Conservation (phyloP, 805 yeast genomes). For the Yamadazyma kitorensis region DNA sequence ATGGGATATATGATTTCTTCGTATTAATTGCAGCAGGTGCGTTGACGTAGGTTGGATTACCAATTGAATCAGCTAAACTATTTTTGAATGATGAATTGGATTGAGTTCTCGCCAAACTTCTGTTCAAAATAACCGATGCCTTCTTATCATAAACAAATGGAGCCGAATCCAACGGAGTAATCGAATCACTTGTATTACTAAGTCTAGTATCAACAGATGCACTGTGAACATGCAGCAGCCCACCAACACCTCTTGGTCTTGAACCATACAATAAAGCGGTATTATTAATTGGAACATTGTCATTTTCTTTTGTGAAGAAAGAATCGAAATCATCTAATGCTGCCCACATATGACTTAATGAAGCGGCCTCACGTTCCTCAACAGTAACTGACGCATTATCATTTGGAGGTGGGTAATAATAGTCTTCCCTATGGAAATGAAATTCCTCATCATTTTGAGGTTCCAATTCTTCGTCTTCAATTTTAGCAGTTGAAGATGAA, state of each 20-base stretch:
- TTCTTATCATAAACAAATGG: constrained; percentile 79
- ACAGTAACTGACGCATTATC: constrained; percentile 49
- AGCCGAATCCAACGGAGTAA: constrained; percentile 62
- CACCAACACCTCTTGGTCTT: constrained; percentile 2
- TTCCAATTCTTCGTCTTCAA: constrained; percentile 25
- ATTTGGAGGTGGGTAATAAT: constrained; percentile 35
- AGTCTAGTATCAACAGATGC: constrained; percentile 60
- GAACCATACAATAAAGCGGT: neutral
- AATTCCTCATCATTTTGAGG: constrained; percentile 33
- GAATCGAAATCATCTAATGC: constrained; percentile 86
- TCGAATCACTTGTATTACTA: constrained; percentile 42
- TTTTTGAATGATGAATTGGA: constrained; percentile 78
- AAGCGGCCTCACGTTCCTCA: constrained; percentile 63
- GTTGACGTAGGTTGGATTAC: constrained; percentile 16
- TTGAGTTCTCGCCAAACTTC: constrained; percentile 69
- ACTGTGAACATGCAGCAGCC: constrained; percentile 24
- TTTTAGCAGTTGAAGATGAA: constrained; percentile 34
- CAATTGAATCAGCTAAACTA: constrained; percentile 64
- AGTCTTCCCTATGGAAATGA: constrained; percentile 62
- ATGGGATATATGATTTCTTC: constrained; percentile 41
- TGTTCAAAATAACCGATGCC: constrained; percentile 69
- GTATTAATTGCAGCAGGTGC: constrained; percentile 13
- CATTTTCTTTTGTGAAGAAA: constrained; percentile 63
- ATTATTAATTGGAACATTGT: constrained; percentile 8
- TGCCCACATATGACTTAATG: constrained; percentile 88